phyloP scores from a whole-genome alignment of 192 early-diverging fungal genomes.

The Coemansia erecta region DNA sequence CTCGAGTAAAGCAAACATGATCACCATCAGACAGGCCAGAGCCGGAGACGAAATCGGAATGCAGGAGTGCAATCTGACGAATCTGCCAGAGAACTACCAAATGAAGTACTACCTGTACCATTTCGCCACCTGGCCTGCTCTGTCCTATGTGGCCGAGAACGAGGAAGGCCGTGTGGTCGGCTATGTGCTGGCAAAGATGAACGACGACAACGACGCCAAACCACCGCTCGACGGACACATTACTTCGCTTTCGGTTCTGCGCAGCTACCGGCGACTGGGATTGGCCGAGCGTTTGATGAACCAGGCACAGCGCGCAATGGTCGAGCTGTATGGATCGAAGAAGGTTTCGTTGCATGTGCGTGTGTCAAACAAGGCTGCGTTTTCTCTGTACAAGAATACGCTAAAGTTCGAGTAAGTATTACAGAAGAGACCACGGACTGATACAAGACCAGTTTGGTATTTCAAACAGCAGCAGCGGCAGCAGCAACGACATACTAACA shows the following conservation, averaged over 20 bases:
- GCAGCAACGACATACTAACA: background rate
- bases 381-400: constrained; percentile 88
- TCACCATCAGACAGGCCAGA: constrained; percentile 44
- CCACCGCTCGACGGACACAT: constrained; percentile 88
- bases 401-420: constrained; percentile 67
- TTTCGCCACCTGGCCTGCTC: constrained; percentile 80
- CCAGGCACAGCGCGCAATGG: constrained; percentile 83
- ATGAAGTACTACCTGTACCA: constrained; percentile 98
- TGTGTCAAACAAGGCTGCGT: constrained; percentile 90
- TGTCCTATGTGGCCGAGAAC: constrained; percentile 94
- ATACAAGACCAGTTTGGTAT: too few relatives aligned
- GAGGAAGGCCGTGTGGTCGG: constrained; percentile 90
- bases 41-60: constrained; percentile 65
- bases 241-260: constrained; percentile 94
- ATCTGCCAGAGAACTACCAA: constrained; percentile 99
- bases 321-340: constrained; percentile 80
- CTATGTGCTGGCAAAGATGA: constrained; percentile 97
- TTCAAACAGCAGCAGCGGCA: background rate
- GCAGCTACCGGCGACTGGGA: constrained; percentile 92
- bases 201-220: constrained; percentile 71
- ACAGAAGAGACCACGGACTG: too few relatives aligned
- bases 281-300: constrained; percentile 97
- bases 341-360: constrained; percentile 94
- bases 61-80: constrained; percentile 96
- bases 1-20: constrained; percentile 9